phyloP scores from a whole-genome alignment of 768 basidiomycete genomes.

The Lactifluus volemus region DNA sequence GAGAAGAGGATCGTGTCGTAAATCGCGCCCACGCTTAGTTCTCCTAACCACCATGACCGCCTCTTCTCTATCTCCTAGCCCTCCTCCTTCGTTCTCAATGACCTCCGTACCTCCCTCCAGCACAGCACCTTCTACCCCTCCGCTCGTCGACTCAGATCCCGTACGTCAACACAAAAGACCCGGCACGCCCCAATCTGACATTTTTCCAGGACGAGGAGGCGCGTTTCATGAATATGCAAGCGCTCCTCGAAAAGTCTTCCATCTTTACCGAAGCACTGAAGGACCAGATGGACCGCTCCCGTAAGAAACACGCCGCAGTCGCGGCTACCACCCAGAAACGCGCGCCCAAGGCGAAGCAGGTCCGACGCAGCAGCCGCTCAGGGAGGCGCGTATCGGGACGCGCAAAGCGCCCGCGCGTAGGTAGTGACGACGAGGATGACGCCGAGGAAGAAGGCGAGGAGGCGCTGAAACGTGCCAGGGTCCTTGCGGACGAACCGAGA shows the following conservation, averaged over 20 bases:
- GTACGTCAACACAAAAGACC: neutral
- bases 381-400: neutral
- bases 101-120: neutral
- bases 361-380: neutral
- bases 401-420: slow-evolving; percentile 12
- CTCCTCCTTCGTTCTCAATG: slow-evolving; percentile 4
- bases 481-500: neutral
- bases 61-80: slow-evolving; percentile 1
- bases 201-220: slow-evolving; percentile 38
- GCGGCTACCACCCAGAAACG: slow-evolving; percentile 15
- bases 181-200: too few species aligned
- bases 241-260: slow-evolving; percentile 65
- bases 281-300: slow-evolving; percentile 53
- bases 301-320: slow-evolving; percentile 10
- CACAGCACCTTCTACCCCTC: slow-evolving; percentile 10
- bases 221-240: slow-evolving; percentile 47
- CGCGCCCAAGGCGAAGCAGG: slow-evolving; percentile 7
- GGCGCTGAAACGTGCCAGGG: slow-evolving; percentile 22
- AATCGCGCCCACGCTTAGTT: neutral
- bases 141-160: slow-evolving; percentile 4
- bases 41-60: neutral
- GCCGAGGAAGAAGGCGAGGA: slow-evolving; percentile 17
- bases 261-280: slow-evolving; percentile 67
- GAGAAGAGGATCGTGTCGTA: too few species aligned
- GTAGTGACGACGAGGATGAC: slow-evolving; percentile 18